These are phyloP conservation scores for Rhodotorula sp. DNA, from an alignment of 1,284 basidiomycete species.

Conservation along the genomic window DNA sequence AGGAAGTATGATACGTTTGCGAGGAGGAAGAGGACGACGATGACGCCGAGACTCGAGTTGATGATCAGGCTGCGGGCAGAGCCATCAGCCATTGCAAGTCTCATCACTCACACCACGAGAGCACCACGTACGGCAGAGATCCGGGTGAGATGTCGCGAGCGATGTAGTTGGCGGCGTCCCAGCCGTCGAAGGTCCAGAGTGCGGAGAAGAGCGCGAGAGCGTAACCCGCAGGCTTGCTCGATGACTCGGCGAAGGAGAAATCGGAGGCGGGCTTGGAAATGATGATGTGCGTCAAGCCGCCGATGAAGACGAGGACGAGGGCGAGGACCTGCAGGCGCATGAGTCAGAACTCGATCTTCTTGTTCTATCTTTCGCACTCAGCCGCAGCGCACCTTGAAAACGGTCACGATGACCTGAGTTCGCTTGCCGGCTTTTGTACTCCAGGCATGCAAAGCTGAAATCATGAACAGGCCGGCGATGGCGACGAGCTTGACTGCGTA, in stretches of 20 bases:
- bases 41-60: constrained; percentile 78
- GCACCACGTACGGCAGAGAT: constrained; percentile 22
- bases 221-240: constrained; percentile 74
- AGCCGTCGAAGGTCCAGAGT: constrained; percentile 63
- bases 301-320: constrained; percentile 52
- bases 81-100: too few relatives aligned
- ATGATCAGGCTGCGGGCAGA: constrained; percentile 55
- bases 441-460: constrained; percentile 74
- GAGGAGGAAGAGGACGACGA: constrained; percentile 57
- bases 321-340: constrained; percentile 45
- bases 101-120: too few relatives aligned
- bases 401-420: constrained; percentile 79
- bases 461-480: constrained; percentile 64
- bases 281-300: constrained; percentile 50
- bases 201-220: constrained; percentile 93
- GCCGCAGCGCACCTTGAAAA: constrained; percentile 65
- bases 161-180: constrained; percentile 59
- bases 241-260: constrained; percentile 65
- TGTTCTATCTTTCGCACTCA: constrained; percentile 39
- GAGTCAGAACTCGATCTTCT: constrained; percentile 60
- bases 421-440: constrained; percentile 75
- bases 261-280: constrained; percentile 45
- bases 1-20: constrained; percentile 90
- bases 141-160: constrained; percentile 45
- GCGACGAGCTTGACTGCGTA: constrained; percentile 84